Conservation (phyloP, 2,329 filamentous ascomycete species). For the Fusarium bactridioides region DNA sequence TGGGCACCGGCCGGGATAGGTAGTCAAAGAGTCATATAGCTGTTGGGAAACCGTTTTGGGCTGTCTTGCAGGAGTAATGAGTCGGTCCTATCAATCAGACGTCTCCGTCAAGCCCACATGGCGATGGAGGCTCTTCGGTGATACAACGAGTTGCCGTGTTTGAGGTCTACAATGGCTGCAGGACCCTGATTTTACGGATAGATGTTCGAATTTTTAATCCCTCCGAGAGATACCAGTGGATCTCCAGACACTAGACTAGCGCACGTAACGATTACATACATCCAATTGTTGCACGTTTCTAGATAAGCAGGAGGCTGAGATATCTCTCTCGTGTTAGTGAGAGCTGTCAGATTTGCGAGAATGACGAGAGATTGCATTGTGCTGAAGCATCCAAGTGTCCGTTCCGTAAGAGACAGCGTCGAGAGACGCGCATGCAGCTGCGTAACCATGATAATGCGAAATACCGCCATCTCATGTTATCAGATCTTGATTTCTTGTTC, state of each 20-base stretch:
- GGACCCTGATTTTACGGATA: conserved; percentile 31
- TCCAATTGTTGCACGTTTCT: conserved; percentile 26
- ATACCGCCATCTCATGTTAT: background rate
- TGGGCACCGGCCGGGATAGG: conserved; percentile 19
- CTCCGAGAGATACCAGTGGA: conserved; percentile 25
- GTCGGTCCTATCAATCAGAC: conserved; percentile 34
- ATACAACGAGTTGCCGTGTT: conserved; percentile 21
- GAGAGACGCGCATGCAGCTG: background rate
- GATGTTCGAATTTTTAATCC: conserved; percentile 6
- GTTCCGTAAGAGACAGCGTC: background rate
- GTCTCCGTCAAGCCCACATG: conserved; percentile 37
- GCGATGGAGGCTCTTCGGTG: conserved; percentile 42
- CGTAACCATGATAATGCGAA: background rate
- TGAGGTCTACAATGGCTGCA: conserved; percentile 31
- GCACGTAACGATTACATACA: conserved; percentile 37
- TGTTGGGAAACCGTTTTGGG: conserved; percentile 19
- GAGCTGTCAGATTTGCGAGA: conserved; percentile 1
- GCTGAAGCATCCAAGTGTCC: background rate
- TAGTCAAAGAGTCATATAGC: conserved; percentile 33
- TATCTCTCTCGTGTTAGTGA: background rate
- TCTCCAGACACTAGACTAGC: conserved; percentile 28
- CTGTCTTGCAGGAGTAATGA: conserved; percentile 14
- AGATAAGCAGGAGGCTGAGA: conserved; percentile 23
- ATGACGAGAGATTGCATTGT: background rate
- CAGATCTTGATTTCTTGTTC: background rate